Conservation (phyloP, 2,329 filamentous ascomycete species). For the Neonectria neomacrospora region DNA sequence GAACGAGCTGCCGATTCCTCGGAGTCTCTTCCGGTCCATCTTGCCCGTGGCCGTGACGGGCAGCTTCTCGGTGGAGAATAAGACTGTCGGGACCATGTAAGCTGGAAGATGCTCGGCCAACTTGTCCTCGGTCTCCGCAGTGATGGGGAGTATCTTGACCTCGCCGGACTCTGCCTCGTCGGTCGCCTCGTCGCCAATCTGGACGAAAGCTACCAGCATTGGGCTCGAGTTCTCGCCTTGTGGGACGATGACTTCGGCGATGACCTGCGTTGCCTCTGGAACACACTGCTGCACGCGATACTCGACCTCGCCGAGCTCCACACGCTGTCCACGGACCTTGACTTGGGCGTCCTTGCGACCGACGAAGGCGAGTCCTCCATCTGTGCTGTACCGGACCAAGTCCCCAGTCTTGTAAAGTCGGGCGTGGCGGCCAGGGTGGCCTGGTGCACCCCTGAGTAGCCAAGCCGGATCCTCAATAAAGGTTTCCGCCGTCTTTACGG, state of each 20-base stretch:
- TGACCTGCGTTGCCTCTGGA: conserved; percentile 20
- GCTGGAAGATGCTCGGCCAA: conserved; percentile 23
- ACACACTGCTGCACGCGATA: conserved; percentile 4
- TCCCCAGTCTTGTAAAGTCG: conserved; percentile 29
- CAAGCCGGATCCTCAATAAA: conserved; percentile 48
- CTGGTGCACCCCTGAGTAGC: conserved; percentile 28
- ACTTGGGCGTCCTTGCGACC: conserved; percentile 65
- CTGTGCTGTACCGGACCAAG: conserved; percentile 37
- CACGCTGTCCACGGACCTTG: conserved; percentile 65
- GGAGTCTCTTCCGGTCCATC: conserved; percentile 24
- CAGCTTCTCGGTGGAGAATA: conserved; percentile 24
- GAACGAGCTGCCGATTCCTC: conserved; percentile 21
- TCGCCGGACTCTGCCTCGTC: background rate
- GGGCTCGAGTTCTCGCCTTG: conserved; percentile 7
- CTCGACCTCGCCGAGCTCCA: conserved; percentile 56
- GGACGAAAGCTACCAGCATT: conserved; percentile 6
- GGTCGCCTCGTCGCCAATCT: background rate
- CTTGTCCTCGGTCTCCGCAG: background rate
- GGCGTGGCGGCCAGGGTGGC: conserved; percentile 29
- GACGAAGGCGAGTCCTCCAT: conserved; percentile 52
- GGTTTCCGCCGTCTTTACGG: conserved; percentile 38
- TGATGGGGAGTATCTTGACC: background rate
- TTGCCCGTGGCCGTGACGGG: conserved; percentile 34
- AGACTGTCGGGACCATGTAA: conserved; percentile 37
- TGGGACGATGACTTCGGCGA: conserved; percentile 21